Evolutionary conservation across 2,329 filamentous ascomycete genomes (phyloP), one percentile per base, ranked within the genome.

Genomic region (Exophiala aquamarina): DNA sequence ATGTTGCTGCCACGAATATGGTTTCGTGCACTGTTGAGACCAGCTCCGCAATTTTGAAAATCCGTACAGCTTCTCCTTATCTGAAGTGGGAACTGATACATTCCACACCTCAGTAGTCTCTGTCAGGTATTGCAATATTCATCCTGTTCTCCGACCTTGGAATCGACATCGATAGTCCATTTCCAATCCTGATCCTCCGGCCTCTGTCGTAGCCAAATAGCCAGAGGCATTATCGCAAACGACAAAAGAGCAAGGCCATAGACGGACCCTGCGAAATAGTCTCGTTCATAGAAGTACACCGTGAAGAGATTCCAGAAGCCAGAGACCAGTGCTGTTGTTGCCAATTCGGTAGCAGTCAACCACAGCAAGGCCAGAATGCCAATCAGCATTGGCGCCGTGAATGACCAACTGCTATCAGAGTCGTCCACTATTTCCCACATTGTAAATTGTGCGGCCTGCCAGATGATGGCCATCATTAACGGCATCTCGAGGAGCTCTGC

Each of bases 401-500:
- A 9, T 21, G n/a, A 33, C n/a, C 13, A 14, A 19, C 15, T 13
- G 11, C 34, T 18, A n/a, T 20, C 11, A 7, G 14, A 2, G 15
- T 32, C 13, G 18, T 31, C 29, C 9, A 44, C 41, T 3, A 49
- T 41, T 17, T 44, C 34, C 47, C 47, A 49, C 19, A 48, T 31
- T 2, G 44, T 44, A 29, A 52, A n/a, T 21, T 48, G 44, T 20
- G 49, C 49, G 8, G 49, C 34, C 9, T 52, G 40, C 49, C 49
- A 52, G 14, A 48, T 48, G 15, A 48, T 26, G 11, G 48, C 23
- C 14, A 52, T 13, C 44, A 52, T 45, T 29, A 52, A 32, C 8
- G 49, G 49, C 36, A 41, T 37, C 32, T 48, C 44, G 11, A 52
- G 23, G 10, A 52, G 32, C 14, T 48, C 44, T 18, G 45, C 49